Percentiles rank a stretch among this genome's conserved stretches.
Evolutionary conservation across 1,284 basidiomycete genomes (phyloP).

Genomic region (Austroboletus niveus): DNA sequence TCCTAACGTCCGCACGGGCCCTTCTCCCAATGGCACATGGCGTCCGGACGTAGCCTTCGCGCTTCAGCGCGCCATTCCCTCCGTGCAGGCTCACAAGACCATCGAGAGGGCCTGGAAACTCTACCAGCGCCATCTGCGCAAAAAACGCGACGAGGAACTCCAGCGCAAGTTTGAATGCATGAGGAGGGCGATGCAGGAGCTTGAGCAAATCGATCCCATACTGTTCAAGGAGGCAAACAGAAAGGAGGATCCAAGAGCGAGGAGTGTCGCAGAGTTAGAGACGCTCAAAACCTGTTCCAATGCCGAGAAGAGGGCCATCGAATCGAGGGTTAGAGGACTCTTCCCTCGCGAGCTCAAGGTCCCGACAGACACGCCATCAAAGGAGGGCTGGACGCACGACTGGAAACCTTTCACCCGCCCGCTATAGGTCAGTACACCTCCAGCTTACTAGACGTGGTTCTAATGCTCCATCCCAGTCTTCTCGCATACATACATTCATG

Average conservation of each 20-base stretch:
- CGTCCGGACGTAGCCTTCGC: slow-evolving; percentile 70
- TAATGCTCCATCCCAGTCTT: slow-evolving; percentile 6
- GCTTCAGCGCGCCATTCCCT: slow-evolving; percentile 75
- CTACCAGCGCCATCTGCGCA: slow-evolving; percentile 72
- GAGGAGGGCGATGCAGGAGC: slow-evolving; percentile 77
- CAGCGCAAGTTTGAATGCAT: slow-evolving; percentile 75
- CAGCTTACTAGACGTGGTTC: background rate
- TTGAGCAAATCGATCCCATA: slow-evolving; percentile 63
- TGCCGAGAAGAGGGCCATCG: slow-evolving; percentile 67
- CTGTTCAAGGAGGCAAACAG: slow-evolving; percentile 77
- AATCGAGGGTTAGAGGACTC: slow-evolving; percentile 76
- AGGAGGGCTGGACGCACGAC: slow-evolving; percentile 76
- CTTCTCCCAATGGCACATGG: slow-evolving; percentile 80
- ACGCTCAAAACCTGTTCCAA: slow-evolving; percentile 61
- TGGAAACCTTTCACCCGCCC: slow-evolving; percentile 64
- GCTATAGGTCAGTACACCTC: slow-evolving; percentile 27
- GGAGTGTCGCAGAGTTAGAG: slow-evolving; percentile 56
- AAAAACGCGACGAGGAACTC: slow-evolving; percentile 64
- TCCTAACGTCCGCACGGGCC: slow-evolving; percentile 61
- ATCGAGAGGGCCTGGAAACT: slow-evolving; percentile 92
- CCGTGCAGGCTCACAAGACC: slow-evolving; percentile 88
- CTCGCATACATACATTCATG: background rate
- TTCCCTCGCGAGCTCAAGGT: slow-evolving; percentile 80
- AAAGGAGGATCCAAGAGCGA: slow-evolving; percentile 68
- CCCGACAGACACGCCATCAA: slow-evolving; percentile 77